phyloP scores from a whole-genome alignment of 352 stramenopile species.

The Globisporangium mamillatum region DNA sequence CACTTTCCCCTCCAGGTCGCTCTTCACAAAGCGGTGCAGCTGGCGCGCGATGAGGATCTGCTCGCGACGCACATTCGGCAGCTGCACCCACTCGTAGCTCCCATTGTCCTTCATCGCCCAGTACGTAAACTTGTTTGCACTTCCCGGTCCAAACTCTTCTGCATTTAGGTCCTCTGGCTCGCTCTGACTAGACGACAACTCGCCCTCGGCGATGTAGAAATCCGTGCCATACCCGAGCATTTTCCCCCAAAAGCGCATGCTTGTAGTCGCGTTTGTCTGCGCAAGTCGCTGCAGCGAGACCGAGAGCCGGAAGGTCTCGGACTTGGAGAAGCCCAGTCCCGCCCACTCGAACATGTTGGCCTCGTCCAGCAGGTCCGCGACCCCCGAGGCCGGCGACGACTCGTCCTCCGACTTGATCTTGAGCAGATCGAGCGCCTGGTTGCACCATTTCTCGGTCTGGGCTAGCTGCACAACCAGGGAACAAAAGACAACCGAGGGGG shows the following conservation, averaged over 20 bases:
- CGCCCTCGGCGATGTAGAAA: constrained; percentile 86
- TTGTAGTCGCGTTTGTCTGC: constrained; percentile 51
- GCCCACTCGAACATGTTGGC: constrained; percentile 85
- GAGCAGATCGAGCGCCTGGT: constrained; percentile 55
- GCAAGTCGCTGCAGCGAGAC: constrained; percentile 59
- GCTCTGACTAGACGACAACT: constrained; percentile 30
- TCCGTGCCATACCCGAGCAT: constrained; percentile 66
- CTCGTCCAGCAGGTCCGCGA: constrained; percentile 72
- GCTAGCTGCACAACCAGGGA: constrained; percentile 32
- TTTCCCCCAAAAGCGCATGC: constrained; percentile 88
- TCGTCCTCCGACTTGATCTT: constrained; percentile 61
- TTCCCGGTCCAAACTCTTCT: constrained; percentile 49
- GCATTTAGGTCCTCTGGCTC: constrained; percentile 70
- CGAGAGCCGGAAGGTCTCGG: constrained; percentile 72
- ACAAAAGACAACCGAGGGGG: neutral
- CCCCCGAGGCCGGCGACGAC: constrained; percentile 34
- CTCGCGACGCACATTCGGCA: constrained; percentile 69
- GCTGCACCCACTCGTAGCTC: constrained; percentile 77
- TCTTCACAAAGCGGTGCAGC: constrained; percentile 75
- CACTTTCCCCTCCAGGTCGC: constrained; percentile 79
- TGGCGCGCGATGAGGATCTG: constrained; percentile 81
- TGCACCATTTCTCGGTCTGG: constrained; percentile 63
- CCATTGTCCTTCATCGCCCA: constrained; percentile 86
- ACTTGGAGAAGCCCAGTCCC: constrained; percentile 65
- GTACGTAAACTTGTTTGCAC: constrained; percentile 89